Conservation (phyloP, 2,329 filamentous ascomycete genomes). For the Cordyceps militaris region DNA sequence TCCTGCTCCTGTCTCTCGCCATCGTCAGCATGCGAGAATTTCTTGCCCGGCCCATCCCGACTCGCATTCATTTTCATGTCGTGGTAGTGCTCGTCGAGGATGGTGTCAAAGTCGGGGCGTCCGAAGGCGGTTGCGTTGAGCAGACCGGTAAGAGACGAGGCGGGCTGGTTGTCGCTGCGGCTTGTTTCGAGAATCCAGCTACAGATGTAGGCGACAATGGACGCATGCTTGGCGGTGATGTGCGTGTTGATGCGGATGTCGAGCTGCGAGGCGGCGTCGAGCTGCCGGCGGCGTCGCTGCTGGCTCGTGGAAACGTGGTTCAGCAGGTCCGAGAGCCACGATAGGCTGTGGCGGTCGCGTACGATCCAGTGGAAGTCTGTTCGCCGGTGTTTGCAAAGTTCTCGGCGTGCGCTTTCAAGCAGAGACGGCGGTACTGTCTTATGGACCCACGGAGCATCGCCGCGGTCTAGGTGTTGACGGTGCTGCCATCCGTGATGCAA, state of each 20-base stretch:
- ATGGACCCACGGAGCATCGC: constrained; percentile 2
- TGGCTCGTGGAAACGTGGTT: constrained; percentile 39
- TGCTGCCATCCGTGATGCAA: constrained; percentile 25
- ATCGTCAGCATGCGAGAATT: not conserved
- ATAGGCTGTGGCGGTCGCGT: constrained; percentile 46
- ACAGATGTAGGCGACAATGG: constrained; percentile 47
- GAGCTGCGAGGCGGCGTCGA: constrained; percentile 31
- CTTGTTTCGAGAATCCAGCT: constrained; percentile 50
- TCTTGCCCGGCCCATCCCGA: not conserved
- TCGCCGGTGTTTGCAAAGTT: constrained; percentile 35
- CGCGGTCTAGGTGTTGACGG: not conserved
- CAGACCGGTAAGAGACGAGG: constrained; percentile 47
- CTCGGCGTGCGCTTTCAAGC: constrained; percentile 18
- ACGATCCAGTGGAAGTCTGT: constrained; percentile 57
- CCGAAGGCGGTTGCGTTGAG: constrained; percentile 48
- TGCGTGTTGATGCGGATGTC: constrained; percentile 51
- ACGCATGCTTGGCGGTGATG: constrained; percentile 47
- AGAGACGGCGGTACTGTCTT: constrained; percentile 13
- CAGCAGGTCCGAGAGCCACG: constrained; percentile 51
- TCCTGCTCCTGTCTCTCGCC: not conserved
- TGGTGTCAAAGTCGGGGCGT: constrained; percentile 44
- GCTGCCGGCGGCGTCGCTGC: constrained; percentile 28
- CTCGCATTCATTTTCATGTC: constrained; percentile 34
- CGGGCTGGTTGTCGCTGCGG: constrained; percentile 42
- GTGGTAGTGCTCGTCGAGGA: constrained; percentile 47